phyloP scores from a whole-genome alignment of 2,329 filamentous ascomycete species.

The Aphanocladium album region DNA sequence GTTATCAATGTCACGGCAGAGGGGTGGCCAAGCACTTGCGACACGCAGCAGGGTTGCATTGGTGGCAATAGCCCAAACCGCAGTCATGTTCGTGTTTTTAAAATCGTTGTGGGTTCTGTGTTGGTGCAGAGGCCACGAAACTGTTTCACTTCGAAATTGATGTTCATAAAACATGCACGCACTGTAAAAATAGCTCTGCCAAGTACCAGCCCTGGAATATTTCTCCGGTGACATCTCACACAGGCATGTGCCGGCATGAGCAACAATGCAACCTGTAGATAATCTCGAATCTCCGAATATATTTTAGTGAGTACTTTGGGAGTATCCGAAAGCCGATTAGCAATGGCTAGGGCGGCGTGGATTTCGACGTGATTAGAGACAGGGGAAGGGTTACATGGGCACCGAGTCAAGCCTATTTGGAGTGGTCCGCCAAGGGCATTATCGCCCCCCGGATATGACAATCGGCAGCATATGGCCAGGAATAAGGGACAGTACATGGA shows the following conservation, averaged over 20 bases:
- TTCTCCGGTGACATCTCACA: background rate
- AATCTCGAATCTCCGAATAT: background rate
- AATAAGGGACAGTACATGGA: background rate
- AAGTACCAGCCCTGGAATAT: background rate
- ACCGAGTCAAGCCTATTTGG: slow-evolving; percentile 1
- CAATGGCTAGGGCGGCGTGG: background rate
- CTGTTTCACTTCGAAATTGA: slow-evolving; percentile 10
- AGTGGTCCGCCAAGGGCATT: slow-evolving; percentile 4
- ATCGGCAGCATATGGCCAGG: background rate
- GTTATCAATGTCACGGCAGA: slow-evolving; percentile 25
- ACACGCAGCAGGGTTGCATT: background rate
- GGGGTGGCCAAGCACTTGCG: slow-evolving; percentile 2
- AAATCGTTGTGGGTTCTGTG: slow-evolving; percentile 8
- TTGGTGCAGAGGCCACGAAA: slow-evolving; percentile 10
- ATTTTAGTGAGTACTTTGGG: background rate
- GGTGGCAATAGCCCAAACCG: background rate
- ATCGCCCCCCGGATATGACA: slow-evolving; percentile 5
- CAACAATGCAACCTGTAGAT: background rate
- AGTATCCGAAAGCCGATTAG: background rate
- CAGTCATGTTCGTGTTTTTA: background rate
- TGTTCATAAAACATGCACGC: slow-evolving; percentile 1
- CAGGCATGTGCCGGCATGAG: background rate
- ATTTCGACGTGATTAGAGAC: background rate
- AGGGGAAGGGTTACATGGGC: background rate
- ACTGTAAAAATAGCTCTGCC: background rate